A percentile compares a stretch with the other conserved stretches of the same genome.
phyloP scores from a whole-genome alignment of 2,329 filamentous ascomycete genomes.

The Rasamsonia emersonii region DNA sequence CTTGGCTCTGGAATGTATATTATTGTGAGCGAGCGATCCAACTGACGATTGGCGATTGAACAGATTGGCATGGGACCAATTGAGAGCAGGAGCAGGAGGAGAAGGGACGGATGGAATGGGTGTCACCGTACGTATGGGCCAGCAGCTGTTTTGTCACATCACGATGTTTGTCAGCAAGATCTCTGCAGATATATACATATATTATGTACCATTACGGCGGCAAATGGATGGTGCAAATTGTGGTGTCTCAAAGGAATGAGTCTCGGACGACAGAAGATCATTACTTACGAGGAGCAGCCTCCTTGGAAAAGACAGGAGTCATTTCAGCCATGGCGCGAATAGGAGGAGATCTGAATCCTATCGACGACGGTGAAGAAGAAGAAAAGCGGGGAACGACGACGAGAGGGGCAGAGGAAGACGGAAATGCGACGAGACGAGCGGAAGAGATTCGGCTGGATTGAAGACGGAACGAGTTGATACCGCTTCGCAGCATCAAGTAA shows the following conservation, averaged over 20 bases:
- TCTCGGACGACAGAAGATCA: constrained; percentile 1
- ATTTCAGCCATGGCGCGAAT: constrained; percentile 29
- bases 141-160: constrained; percentile 19
- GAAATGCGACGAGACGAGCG: no score
- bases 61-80: not conserved
- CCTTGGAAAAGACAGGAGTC: constrained; percentile 31
- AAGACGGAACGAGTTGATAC: no score
- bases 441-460: no score
- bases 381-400: no score
- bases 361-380: no score
- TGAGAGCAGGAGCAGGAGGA: not conserved
- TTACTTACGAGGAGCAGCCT: constrained; percentile 39
- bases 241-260: no score
- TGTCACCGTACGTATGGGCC: constrained; percentile 35
- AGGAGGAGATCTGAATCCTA: constrained; percentile 6
- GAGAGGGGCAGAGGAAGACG: no score
- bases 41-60: not conserved
- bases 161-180: not conserved
- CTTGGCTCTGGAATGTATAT: constrained; percentile 37
- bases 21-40: constrained; percentile 6
- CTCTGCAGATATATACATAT: not conserved
- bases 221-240: no score
- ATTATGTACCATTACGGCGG: no score
- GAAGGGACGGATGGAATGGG: not conserved
- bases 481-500: no score